A percentile compares a stretch with the other conserved stretches of the same genome.
These are phyloP conservation scores for Chalciporus sphaerocephalus DNA, from an alignment of 768 basidiomycete genomes.

Conservation along the genomic window DNA sequence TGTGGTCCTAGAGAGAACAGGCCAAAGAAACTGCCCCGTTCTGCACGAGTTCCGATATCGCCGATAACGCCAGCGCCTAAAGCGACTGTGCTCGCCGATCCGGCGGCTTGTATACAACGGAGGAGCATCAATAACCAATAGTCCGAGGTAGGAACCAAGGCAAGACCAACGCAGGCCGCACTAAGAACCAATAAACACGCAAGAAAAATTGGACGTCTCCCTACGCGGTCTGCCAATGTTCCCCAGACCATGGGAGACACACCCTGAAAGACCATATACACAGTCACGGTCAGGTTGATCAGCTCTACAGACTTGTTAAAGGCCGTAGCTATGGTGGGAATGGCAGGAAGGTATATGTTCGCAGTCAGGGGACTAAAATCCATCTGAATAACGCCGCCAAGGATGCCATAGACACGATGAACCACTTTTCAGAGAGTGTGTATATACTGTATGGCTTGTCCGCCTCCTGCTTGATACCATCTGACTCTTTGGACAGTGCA, in stretches of 20 bases:
- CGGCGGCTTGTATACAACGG: slow-evolving; percentile 75
- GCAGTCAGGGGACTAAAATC: slow-evolving; percentile 58
- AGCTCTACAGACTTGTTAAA: slow-evolving; percentile 64
- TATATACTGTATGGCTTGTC: no score
- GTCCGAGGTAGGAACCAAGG: slow-evolving; percentile 49
- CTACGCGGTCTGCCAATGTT: slow-evolving; percentile 60
- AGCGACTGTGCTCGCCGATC: slow-evolving; percentile 75
- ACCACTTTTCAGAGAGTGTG: slow-evolving; percentile 58
- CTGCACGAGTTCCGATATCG: slow-evolving; percentile 65
- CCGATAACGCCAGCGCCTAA: slow-evolving; percentile 56
- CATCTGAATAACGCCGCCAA: slow-evolving; percentile 64
- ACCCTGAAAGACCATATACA: slow-evolving; percentile 54
- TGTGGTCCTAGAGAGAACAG: no score
- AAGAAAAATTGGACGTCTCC: slow-evolving; percentile 46
- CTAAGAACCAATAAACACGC: no score
- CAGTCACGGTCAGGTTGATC: slow-evolving; percentile 76
- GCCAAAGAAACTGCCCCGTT: slow-evolving; percentile 48
- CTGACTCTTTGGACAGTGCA: no score
- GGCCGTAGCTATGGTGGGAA: slow-evolving; percentile 56
- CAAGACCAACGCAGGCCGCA: no score
- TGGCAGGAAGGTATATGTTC: slow-evolving; percentile 77
- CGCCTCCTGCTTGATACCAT: no score
- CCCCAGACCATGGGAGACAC: slow-evolving; percentile 59
- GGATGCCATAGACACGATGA: slow-evolving; percentile 58
- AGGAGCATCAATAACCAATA: slow-evolving; percentile 80